Percentiles rank a stretch among this genome's conserved stretches.
Conservation (phyloP, 805 yeast genomes). For the Saturnispora gosingensis region DNA sequence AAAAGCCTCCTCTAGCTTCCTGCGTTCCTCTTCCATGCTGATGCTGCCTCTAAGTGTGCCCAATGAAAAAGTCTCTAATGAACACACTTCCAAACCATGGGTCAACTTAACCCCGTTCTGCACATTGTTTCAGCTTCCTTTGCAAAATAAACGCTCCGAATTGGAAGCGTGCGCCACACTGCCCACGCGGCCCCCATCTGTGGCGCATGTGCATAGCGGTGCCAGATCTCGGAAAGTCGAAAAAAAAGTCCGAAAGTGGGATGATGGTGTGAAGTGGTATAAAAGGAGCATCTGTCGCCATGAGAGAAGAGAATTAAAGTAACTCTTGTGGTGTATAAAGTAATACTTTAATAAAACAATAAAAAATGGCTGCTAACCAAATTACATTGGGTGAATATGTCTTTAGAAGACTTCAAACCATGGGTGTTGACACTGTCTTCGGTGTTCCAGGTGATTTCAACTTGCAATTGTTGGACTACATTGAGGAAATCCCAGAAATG, state of each 20-base stretch:
- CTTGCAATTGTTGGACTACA: constrained; percentile 59
- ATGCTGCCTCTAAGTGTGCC: not conserved
- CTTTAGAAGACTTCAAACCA: constrained; percentile 70
- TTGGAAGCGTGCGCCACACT: not conserved
- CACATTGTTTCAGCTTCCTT: not conserved
- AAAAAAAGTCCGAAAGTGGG: constrained; percentile 2
- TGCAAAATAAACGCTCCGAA: not conserved
- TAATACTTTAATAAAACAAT: not conserved
- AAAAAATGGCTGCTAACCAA: constrained; percentile 8
- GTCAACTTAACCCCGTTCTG: not conserved
- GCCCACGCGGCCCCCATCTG: not conserved
- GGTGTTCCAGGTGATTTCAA: constrained; percentile 83
- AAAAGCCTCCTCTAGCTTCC: not conserved
- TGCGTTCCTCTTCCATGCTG: not conserved
- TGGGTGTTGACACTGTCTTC: constrained; percentile 60
- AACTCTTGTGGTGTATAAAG: not conserved
- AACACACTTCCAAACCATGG: not conserved
- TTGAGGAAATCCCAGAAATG: constrained; percentile 64
- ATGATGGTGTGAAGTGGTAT: not conserved
- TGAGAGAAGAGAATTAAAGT: not conserved
- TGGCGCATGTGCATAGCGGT: not conserved
- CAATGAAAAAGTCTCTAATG: not conserved
- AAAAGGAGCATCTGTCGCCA: not conserved
- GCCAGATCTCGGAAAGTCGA: not conserved
- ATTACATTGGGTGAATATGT: constrained; percentile 68